Evolutionary conservation across 768 basidiomycete genomes (phyloP), one percentile per base, ranked within the genome.

Genomic region (Artomyces pyxidatus): DNA sequence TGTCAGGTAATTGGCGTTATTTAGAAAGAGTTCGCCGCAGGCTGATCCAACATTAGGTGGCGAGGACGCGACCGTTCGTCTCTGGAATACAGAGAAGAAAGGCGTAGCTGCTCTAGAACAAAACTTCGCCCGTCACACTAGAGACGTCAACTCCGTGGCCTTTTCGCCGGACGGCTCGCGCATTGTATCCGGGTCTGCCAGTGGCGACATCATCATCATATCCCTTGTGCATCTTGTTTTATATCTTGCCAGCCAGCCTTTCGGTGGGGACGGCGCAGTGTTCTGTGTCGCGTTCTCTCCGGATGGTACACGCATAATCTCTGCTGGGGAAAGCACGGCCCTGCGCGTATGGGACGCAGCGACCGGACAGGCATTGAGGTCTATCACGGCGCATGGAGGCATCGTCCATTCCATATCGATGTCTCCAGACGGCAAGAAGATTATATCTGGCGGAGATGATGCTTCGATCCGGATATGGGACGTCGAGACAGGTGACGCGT

Each of bases 91-190:
- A 35, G 14, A 35, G 32, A 12, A 14, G 5, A 7, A 35, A 6
- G 32, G 4, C 14, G 32, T 35, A 3, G 12, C 32, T 8, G 32
- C 32, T 14, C 32, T 48, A 3, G 51, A 48, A 25, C 16, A 41
- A 6, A 21, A 16, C 21, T 61, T 76, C 21, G 68, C 68, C 41
- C 58, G 71, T 47, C 40, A 39, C 27, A 59, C 27, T n/a, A 45
- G 25, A 2, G 19, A 46, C 17, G 30, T 55, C 23, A 50, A 35
- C 39, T 16, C 32, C 16, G 30, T 42, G 32, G 22, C 42, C 16
- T 32, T 42, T 16, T 25, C 47, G 8, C 49, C 49, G 1, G 42
- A 42, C 23, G 47, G 51, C 14, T 26, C 6, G 9, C 10, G 45
- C 27, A 28, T 53, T 7, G 26, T 50, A 7, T 53, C 52, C 1